phyloP scores from a whole-genome alignment of 2,329 filamentous ascomycete genomes.

The Pezicula radicicola region DNA sequence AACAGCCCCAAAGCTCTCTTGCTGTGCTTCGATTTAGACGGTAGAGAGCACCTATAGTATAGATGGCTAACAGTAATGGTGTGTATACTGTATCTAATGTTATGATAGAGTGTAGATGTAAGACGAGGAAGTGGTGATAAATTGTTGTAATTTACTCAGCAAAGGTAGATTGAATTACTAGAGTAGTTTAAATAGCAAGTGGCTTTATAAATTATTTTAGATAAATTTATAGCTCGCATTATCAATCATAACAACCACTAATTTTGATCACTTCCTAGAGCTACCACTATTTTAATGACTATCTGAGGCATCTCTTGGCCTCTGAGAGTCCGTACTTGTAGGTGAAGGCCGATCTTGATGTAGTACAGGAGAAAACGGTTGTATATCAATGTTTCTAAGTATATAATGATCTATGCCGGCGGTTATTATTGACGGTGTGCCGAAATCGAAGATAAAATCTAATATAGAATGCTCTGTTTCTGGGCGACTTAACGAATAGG shows the following conservation, averaged over 20 bases:
- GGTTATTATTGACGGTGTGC: neutral
- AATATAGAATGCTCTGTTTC: neutral
- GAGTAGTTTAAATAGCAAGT: neutral
- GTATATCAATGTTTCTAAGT: neutral
- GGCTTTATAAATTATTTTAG: neutral
- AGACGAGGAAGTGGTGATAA: neutral
- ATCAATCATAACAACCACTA: neutral
- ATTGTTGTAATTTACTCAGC: neutral
- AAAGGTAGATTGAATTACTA: neutral
- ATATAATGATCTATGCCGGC: neutral
- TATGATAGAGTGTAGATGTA: neutral
- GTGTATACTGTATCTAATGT: neutral
- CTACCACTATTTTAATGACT: neutral
- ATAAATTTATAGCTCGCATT: neutral
- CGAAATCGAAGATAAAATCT: neutral
- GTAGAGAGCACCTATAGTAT: neutral
- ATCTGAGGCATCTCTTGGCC: neutral
- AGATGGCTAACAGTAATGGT: neutral
- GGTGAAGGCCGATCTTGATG: neutral
- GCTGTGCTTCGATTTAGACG: neutral
- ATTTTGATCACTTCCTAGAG: neutral
- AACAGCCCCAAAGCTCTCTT: neutral
- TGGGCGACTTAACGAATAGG: neutral
- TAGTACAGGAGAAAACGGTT: neutral
- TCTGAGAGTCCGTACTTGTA: neutral